A percentile compares a stretch with the other conserved stretches of the same genome.
phyloP scores from a whole-genome alignment of 495 filamentous ascomycete species.

The Gamarada debralockiae region DNA sequence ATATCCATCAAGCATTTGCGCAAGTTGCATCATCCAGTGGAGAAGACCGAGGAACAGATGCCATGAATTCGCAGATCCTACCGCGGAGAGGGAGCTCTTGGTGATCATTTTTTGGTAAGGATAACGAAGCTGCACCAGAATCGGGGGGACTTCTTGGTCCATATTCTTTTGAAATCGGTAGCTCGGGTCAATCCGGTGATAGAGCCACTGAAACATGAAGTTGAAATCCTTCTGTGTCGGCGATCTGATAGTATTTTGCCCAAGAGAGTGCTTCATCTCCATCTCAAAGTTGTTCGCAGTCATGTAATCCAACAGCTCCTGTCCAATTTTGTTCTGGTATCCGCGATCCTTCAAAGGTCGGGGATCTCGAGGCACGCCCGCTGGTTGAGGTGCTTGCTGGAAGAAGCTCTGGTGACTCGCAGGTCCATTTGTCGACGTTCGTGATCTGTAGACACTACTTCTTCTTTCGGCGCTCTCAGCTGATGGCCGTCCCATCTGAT shows the following conservation, averaged over 20 bases:
- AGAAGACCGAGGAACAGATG: slow-evolving; percentile 86
- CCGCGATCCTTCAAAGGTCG: slow-evolving; percentile 76
- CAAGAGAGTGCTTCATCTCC: slow-evolving; percentile 89
- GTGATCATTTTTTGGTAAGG: slow-evolving; percentile 91
- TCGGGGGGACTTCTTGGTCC: slow-evolving; percentile 86
- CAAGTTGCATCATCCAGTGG: slow-evolving; percentile 98
- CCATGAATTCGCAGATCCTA: slow-evolving; percentile 90
- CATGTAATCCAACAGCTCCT: slow-evolving; percentile 89
- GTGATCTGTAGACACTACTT: slow-evolving; percentile 83
- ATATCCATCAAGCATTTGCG: slow-evolving; percentile 84
- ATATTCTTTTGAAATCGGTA: slow-evolving; percentile 90
- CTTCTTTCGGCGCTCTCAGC: slow-evolving; percentile 57
- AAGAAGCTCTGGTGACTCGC: slow-evolving; percentile 86
- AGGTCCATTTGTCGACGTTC: slow-evolving; percentile 47
- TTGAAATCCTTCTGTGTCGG: slow-evolving; percentile 99
- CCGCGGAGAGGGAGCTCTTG: slow-evolving; percentile 89
- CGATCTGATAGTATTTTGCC: slow-evolving; percentile 79
- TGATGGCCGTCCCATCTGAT: slow-evolving; percentile 45
- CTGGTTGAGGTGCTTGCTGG: slow-evolving; percentile 71
- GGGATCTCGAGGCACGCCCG: slow-evolving; percentile 82
- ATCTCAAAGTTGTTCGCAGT: slow-evolving; percentile 91
- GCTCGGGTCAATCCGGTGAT: slow-evolving; percentile 87
- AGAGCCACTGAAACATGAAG: slow-evolving; percentile 95
- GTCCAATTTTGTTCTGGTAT: slow-evolving; percentile 77
- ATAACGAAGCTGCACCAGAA: slow-evolving; percentile 90